Evolutionary conservation across 805 yeast genomes (phyloP).

Genomic region (Yamadazyma takamatsuzukensis): DNA sequence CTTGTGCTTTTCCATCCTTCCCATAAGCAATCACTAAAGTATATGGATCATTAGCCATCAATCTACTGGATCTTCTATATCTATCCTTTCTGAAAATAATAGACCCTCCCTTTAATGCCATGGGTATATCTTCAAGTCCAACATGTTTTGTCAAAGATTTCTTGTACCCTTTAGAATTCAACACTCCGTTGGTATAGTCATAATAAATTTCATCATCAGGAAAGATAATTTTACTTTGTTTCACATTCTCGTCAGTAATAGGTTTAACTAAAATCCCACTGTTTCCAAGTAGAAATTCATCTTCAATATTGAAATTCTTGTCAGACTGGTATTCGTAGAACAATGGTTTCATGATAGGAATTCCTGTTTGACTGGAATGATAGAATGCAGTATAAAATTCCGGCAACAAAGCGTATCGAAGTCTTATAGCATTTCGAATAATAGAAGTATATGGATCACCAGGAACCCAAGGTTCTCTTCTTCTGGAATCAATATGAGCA

Average conservation of each 20-base stretch:
- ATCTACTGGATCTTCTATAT: constrained; percentile 71
- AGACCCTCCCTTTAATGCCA: constrained; percentile 74
- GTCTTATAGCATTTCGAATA: constrained; percentile 65
- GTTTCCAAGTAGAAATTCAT: constrained; percentile 76
- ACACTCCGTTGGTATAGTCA: constrained; percentile 43
- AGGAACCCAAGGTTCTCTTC: constrained; percentile 90
- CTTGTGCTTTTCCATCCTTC: constrained; percentile 47
- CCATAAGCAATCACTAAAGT: constrained; percentile 64
- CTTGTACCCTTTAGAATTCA: constrained; percentile 6
- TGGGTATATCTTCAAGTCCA: constrained; percentile 62
- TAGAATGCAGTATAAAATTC: constrained; percentile 76
- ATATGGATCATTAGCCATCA: constrained; percentile 79
- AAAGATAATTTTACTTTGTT: constrained; percentile 39
- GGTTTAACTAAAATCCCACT: constrained; percentile 79
- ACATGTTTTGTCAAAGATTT: constrained; percentile 29
- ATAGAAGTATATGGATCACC: constrained; percentile 67
- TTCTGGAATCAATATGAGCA: constrained; percentile 89
- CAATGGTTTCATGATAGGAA: constrained; percentile 70
- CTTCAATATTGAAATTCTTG: constrained; percentile 60
- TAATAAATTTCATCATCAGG: constrained; percentile 59
- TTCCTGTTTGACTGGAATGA: constrained; percentile 55
- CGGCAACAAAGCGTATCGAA: constrained; percentile 78
- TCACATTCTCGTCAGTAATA: constrained; percentile 54
- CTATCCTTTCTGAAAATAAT: constrained; percentile 66
- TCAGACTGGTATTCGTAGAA: constrained; percentile 49